Conservation (phyloP, 148 eudicot genomes). For the Vaccinium corymbosum region DNA sequence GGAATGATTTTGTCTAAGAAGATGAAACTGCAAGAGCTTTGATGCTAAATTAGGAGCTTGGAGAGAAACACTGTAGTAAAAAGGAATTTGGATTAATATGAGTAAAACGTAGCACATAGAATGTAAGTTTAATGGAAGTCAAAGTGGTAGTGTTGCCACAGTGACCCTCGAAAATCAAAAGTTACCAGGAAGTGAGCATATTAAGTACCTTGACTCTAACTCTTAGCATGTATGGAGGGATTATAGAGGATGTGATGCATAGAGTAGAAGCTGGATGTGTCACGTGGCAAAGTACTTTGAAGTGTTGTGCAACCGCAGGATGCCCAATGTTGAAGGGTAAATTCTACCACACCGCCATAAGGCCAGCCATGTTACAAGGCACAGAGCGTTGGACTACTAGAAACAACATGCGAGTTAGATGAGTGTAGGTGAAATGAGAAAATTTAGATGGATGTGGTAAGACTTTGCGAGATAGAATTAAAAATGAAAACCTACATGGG, state of each 20-base stretch:
- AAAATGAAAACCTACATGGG: neutral
- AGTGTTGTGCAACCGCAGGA: neutral
- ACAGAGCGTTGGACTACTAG: neutral
- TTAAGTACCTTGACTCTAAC: neutral
- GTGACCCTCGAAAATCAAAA: neutral
- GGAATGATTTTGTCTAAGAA: neutral
- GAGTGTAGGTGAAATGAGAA: neutral
- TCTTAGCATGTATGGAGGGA: neutral
- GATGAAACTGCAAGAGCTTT: neutral
- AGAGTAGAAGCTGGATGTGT: neutral
- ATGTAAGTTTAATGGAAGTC: neutral
- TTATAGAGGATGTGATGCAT: neutral
- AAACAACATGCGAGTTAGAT: neutral
- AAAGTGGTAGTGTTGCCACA: neutral
- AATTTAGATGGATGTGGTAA: neutral
- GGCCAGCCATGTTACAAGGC: neutral
- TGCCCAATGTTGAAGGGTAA: neutral
- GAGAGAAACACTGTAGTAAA: neutral
- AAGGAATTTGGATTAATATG: neutral
- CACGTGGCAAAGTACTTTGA: neutral
- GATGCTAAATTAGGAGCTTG: neutral
- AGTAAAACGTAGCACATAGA: neutral
- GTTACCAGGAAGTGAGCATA: neutral
- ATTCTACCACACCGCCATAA: neutral
- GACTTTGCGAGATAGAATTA: neutral